These are phyloP conservation scores for Periconia digitata DNA, from an alignment of 2,329 filamentous ascomycete species.

Conservation along the genomic window DNA sequence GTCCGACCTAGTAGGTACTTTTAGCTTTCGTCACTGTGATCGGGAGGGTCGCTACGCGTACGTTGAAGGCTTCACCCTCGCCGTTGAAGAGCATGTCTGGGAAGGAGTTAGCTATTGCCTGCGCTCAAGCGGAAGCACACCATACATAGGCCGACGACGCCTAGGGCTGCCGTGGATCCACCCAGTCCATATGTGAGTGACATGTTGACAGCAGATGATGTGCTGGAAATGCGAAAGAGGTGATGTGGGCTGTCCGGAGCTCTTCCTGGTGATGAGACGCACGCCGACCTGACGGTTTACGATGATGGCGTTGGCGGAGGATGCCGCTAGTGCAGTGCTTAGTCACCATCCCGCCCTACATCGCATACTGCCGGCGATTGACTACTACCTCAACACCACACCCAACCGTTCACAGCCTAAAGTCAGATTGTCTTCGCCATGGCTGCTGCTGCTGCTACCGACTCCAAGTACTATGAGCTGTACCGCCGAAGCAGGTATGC, in stretches of 20 bases:
- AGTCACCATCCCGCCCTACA: slow-evolving; percentile 17
- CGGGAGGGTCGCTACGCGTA: slow-evolving; percentile 47
- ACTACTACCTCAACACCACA: slow-evolving; percentile 13
- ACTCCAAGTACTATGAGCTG: slow-evolving; percentile 79
- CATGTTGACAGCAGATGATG: slow-evolving; percentile 54
- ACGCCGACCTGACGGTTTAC: slow-evolving; percentile 18
- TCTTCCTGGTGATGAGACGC: slow-evolving; percentile 25
- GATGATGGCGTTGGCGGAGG: slow-evolving; percentile 30
- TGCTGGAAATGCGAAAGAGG: slow-evolving; percentile 8
- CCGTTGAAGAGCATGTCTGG: slow-evolving; percentile 98
- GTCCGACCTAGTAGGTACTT: slow-evolving; percentile 66
- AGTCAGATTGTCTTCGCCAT: slow-evolving; percentile 19
- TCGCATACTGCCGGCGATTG: neutral
- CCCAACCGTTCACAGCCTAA: slow-evolving; percentile 10
- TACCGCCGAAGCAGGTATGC: slow-evolving; percentile 95
- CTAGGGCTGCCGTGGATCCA: slow-evolving; percentile 67
- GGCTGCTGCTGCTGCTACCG: slow-evolving; percentile 23
- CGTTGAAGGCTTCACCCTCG: slow-evolving; percentile 94
- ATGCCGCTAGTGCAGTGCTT: slow-evolving; percentile 28
- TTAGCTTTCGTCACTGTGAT: slow-evolving; percentile 9
- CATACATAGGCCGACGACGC: slow-evolving; percentile 76
- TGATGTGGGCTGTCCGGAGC: slow-evolving; percentile 27
- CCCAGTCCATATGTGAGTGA: slow-evolving; percentile 71
- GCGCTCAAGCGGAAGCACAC: slow-evolving; percentile 41
- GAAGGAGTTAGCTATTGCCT: slow-evolving; percentile 33